Base-by-base conservation (phyloP, 2,329 filamentous ascomycete species). In the Sarocladiaceae sp. region DNA sequence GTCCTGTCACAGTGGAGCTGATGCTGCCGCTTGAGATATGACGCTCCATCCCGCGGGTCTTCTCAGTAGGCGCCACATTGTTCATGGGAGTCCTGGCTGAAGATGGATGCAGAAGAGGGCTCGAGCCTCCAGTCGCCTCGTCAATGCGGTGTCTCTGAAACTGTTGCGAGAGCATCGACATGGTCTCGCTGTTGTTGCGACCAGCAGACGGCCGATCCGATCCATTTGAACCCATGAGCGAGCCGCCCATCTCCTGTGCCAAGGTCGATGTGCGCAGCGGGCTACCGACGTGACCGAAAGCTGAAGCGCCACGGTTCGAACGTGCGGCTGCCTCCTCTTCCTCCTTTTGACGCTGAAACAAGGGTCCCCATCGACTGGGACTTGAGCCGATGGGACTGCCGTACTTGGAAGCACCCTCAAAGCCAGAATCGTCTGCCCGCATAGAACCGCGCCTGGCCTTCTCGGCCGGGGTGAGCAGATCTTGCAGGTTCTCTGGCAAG, bases 401-500 rank as follows among this genome's bases (percentile, higher is more conserved):
- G 48, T 82, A 84, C 59, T 84, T 85, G 53, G 74, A 75, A 12
- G 75, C 62, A 23, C 75, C 72, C 6, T 76, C 72, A 54, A 73
- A 64, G 31, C 67, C 67, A 15, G 65, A 63, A 25, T 82, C 78
- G n/a, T 83, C 80, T 50, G 71, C 76, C 49, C 77, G 74, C 55
- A 79, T 69, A 2, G 83, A 86, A 12, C 83, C 82, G 47, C 84
- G 72, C 11, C 84, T 74, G 11, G 82, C 84, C 64, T 86, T 86
- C 62, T 87, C 84, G 13, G 82, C 80, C 1, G 83, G 82, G 3
- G 84, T 87, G 58, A 87, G 68, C 13, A 87, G 72, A 55, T 87
- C 83, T 59, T 84, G 82, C 31, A 86, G 70, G 53, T 83, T 79
- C 55, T 81, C 87, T 0, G 93, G 94, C 10, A 97, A 77, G 61